Percentiles rank a stretch among this genome's conserved stretches.
Evolutionary conservation across 768 basidiomycete genomes (phyloP).

Genomic region (Tremella yokohamensis): DNA sequence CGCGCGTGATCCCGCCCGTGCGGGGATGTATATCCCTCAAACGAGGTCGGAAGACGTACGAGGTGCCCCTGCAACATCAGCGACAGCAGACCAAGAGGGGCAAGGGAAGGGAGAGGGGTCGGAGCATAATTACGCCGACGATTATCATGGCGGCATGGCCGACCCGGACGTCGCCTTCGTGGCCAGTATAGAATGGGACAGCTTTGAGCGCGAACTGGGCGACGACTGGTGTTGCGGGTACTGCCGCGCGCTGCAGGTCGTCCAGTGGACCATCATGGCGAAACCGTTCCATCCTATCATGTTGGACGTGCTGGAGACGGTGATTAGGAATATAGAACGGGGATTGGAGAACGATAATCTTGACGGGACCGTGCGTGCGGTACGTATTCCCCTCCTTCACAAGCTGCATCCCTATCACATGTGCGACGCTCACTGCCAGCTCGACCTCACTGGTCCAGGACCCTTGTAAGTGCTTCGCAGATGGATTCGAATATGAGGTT

Average conservation of each 20-base stretch:
- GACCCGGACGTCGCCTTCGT: conserved; percentile 10
- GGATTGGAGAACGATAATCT: background rate
- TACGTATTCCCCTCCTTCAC: conserved; percentile 5
- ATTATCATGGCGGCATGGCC: conserved; percentile 7
- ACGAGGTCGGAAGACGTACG: background rate
- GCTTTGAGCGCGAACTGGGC: background rate
- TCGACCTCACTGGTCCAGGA: conserved; percentile 23
- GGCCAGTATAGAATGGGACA: conserved; percentile 19
- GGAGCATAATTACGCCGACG: background rate
- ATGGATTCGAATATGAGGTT: background rate
- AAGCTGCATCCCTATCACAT: background rate
- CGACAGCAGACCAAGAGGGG: no score
- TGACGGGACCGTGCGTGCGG: background rate
- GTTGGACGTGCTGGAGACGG: conserved; percentile 18
- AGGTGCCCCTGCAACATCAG: no score
- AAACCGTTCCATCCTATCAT: conserved; percentile 17
- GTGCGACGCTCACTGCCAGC: conserved; percentile 5
- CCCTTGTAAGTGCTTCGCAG: conserved; percentile 9
- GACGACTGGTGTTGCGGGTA: conserved; percentile 12
- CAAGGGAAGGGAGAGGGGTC: no score
- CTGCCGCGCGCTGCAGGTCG: conserved; percentile 17
- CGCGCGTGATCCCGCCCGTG: no score
- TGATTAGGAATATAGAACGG: conserved; percentile 3
- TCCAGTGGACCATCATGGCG: conserved; percentile 20
- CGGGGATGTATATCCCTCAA: background rate